Evolutionary conservation across 148 eudicot genomes (phyloP).

Genomic region (Rhododendron williamsianum): DNA sequence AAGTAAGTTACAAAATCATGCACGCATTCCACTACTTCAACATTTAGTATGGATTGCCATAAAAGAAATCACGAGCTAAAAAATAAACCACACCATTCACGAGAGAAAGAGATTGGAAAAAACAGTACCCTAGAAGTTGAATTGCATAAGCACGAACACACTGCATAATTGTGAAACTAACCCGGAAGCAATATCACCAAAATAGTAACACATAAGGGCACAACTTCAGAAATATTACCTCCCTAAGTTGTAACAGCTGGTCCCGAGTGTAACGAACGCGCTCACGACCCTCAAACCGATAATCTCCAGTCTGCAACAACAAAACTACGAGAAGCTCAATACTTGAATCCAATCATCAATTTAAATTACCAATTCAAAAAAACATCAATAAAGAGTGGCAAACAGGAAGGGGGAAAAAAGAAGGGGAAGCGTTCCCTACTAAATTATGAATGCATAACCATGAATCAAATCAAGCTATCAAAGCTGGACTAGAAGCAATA

Average conservation of each 20-base stretch:
- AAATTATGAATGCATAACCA: not conserved
- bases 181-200: not conserved
- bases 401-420: not conserved
- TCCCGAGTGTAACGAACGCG: conserved; percentile 68
- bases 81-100: not conserved
- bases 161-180: not conserved
- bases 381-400: not conserved
- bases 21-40: not conserved
- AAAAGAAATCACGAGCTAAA: not conserved
- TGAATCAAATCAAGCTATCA: not conserved
- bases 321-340: not conserved
- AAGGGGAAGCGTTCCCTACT: not conserved
- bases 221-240: conserved; percentile 41
- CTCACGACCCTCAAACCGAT: conserved; percentile 76
- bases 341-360: not conserved
- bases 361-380: not conserved
- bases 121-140: not conserved
- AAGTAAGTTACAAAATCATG: not conserved
- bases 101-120: not conserved
- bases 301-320: conserved; percentile 59
- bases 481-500: not conserved
- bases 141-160: not conserved
- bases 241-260: conserved; percentile 72
- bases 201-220: not conserved
- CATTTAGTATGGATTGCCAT: not conserved